Conservation (phyloP, 208 protist species). For the Leishmania braziliensis region DNA sequence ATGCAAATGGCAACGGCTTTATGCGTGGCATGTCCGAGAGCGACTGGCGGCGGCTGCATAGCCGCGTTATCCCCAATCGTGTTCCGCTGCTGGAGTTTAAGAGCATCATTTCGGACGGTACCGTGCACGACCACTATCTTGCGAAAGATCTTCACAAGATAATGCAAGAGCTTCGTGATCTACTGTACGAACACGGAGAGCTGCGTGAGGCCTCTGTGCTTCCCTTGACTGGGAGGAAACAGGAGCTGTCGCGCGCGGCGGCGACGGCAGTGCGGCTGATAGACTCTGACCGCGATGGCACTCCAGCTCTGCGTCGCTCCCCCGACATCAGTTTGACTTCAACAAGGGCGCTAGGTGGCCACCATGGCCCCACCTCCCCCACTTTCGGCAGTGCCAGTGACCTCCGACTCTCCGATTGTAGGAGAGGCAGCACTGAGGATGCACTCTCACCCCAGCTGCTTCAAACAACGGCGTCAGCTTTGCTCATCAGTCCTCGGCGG, state of each 20-base stretch:
- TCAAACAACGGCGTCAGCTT: background rate
- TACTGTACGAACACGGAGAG: conserved; percentile 72
- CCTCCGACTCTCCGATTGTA: conserved; percentile 8
- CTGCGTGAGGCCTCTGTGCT: conserved; percentile 53
- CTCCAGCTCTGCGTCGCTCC: conserved; percentile 18
- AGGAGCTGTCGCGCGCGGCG: conserved; percentile 45
- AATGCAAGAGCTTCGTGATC: conserved; percentile 62
- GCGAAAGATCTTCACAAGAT: conserved; percentile 76
- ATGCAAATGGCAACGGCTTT: background rate
- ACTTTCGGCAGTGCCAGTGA: conserved; percentile 23
- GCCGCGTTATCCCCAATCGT: conserved; percentile 59
- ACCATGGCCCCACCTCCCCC: conserved; percentile 16
- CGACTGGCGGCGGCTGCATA: conserved; percentile 68
- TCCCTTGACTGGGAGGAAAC: conserved; percentile 50
- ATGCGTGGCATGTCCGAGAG: conserved; percentile 33
- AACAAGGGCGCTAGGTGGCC: conserved; percentile 1
- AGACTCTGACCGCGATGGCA: conserved; percentile 11
- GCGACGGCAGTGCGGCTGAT: conserved; percentile 53
- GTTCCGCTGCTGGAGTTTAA: conserved; percentile 63
- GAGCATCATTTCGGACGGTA: conserved; percentile 37
- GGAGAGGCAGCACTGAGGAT: conserved; percentile 9
- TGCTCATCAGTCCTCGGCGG: conserved; percentile 11
- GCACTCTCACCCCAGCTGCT: background rate
- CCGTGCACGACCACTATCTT: conserved; percentile 51
- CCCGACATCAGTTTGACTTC: background rate